Base-by-base conservation (phyloP, 176 grass and related monocot species). In the Eleusine indica region DNA sequence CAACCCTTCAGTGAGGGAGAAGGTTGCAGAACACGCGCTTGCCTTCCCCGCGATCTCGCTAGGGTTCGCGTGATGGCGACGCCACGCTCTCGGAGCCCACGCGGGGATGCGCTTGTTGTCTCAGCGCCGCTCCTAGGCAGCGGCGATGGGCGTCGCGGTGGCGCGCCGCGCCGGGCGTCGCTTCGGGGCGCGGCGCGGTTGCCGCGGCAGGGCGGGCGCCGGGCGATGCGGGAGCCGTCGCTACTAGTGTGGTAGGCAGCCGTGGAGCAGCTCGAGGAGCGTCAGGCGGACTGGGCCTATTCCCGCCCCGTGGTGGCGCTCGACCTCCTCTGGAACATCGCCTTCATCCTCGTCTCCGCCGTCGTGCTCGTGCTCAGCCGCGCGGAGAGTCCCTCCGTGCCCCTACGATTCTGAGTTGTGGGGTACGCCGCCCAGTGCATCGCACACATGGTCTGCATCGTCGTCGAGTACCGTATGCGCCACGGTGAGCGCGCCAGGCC, bases 381-480 rank as follows among this genome's bases (percentile, higher is more conserved):
- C 18, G 21, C 67, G 39, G 89, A 97, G 85, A 86, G 69, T 29
- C 87, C 89, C 1, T 60, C 44, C 25, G 78, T 88, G 65, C 94
- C 89, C n/a, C 86, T 97, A 44, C 61, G 91, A 10, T 52, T 91
- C 18, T 97, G 91, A 89, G 83, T 91, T 25, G 58, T 69, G 9
- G 91, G 94, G 2, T 97, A 97, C 70, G 91, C 89, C 13, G 17
- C 91, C 64, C 89, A 97, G 84, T 93, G 89, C 74, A n/a, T 89
- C 28, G n/a, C 90, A 15, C 94, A 97, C 37, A 86, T 93, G 46
- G 85, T 74, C 14, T 93, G 84, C 22, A 89, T 93, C 29, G 78
- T 87, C 72, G 80, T 86, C 43, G 94, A 96, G 86, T 91, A 93
- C 43, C 76, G 85, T 77, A 82, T 87, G 80, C 78, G 83, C 39